A percentile compares a stretch with the other conserved stretches of the same genome.
phyloP scores from a whole-genome alignment of 768 basidiomycete genomes.

The Podaxis sp. region DNA sequence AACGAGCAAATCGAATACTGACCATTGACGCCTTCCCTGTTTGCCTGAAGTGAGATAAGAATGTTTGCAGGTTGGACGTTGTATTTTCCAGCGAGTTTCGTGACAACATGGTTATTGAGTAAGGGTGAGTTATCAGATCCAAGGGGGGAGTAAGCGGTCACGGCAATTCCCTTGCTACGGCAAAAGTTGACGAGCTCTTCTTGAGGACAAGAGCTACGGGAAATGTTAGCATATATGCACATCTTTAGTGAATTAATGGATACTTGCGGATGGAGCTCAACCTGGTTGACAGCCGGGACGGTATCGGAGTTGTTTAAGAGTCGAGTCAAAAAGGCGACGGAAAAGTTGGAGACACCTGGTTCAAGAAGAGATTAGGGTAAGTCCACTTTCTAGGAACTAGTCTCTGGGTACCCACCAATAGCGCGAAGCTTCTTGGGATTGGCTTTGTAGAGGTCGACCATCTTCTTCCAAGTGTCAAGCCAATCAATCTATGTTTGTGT shows the following conservation, averaged over 20 bases:
- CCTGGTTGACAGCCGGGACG: slow-evolving; percentile 76
- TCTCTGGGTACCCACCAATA: slow-evolving; percentile 45
- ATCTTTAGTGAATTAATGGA: background rate
- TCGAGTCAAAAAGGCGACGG: slow-evolving; percentile 55
- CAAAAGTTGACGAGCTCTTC: slow-evolving; percentile 62
- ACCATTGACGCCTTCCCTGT: slow-evolving; percentile 54
- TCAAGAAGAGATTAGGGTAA: background rate
- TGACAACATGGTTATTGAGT: slow-evolving; percentile 53
- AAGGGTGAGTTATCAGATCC: slow-evolving; percentile 71
- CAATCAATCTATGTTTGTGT: slow-evolving; percentile 40
- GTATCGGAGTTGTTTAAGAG: slow-evolving; percentile 54
- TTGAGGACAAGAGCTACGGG: slow-evolving; percentile 52
- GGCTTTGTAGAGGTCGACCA: slow-evolving; percentile 66
- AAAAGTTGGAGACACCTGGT: slow-evolving; percentile 67
- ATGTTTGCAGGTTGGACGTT: slow-evolving; percentile 57
- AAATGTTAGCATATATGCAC: background rate
- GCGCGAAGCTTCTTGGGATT: slow-evolving; percentile 70
- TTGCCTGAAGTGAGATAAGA: slow-evolving; percentile 70
- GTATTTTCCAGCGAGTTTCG: slow-evolving; percentile 59
- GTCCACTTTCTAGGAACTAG: background rate
- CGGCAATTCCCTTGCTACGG: slow-evolving; percentile 55
- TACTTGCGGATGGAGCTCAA: slow-evolving; percentile 68
- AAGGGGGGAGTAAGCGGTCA: slow-evolving; percentile 79
- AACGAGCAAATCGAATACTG: slow-evolving; percentile 11
- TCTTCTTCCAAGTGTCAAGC: slow-evolving; percentile 74